Evolutionary conservation across 2,329 filamentous ascomycete species (phyloP), one percentile per base, ranked within the genome.

Genomic region (Aspergillus quadricinctus): DNA sequence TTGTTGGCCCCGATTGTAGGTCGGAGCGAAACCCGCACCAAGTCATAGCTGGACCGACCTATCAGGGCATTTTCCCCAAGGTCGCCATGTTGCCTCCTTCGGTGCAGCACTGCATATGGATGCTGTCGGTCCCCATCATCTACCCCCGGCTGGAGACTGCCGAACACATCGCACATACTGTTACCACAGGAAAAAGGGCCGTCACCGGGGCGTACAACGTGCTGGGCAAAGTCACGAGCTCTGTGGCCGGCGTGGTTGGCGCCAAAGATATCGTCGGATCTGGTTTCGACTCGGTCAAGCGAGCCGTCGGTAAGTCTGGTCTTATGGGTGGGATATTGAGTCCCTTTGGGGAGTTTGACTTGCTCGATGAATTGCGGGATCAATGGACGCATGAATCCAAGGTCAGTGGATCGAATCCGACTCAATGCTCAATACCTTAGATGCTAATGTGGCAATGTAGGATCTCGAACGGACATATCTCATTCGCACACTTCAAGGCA

Each of bases 331-430:
- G 91, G 56, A 92, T 97, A 41, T 80, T 99, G 50, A 97, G 92
- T 77, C 92, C 95, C 37, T 99, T 99, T 72, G 94, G 94, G 54
- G 94, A 97, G 64, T 88, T 99, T 58, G 94, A 97, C 68, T 85
- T 97, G 51, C 86, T 94, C 53, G 94, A 99, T 75, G 94, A 97
- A 70, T 78, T 97, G 57, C 88, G 93, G 69, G 94, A 99, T 72
- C 88, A 96, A 80, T 99, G 94, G 94, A 99, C 94, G 23, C 94
- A 99, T 69, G 93, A 97, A 52, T 92, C 89, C 52, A 99, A 97
- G 79, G 84, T 86, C 73, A 40, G 68, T 61, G 27, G 35, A 46
- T n/a, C 6, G 17, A 11, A 11, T 43, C 11, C 7, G 29, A 2
- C 9, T 19, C 4, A 31, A n/a, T 43, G 29, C 19, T 29, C 7